Base-by-base conservation (phyloP, 148 eudicot species). In the Persicaria tinctoria region DNA sequence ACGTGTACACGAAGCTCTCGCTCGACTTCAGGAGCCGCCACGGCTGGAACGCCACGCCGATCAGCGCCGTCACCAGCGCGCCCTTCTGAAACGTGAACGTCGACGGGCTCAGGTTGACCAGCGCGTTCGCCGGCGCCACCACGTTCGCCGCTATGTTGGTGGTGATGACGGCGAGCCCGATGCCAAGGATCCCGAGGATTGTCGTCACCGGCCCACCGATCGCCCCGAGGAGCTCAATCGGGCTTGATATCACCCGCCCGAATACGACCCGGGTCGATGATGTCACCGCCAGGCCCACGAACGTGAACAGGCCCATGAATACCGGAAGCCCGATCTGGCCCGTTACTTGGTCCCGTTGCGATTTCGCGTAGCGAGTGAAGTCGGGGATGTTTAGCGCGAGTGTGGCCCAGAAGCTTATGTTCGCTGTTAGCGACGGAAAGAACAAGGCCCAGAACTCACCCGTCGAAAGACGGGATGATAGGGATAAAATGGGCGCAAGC, bases 91-190 rank as follows among this genome's bases (percentile, higher is more conserved):
- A 95, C 0, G 92, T 95, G 82, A 95, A 95, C 3, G 55, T 81
- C 6, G 94, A 81, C 13, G 99, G 99, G 77, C 93, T 92, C 2
- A 95, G 91, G 80, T 95, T 95, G 47, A 89, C 97, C 0, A 95
- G 80, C 8, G 97, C 99, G 66, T 95, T 95, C 8, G 99, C 99
- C 12, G 99, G 99, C 17, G 99, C 99, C 1, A 95, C 99, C 1
- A 95, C 90, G 73, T 95, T 95, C 18, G 99, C 99, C 1, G 97
- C 99, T 23, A 95, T 87, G 79, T 95, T 95, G 77, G 99, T 95
- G 23, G 99, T 95, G 73, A 92, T 82, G 68, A 89, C 89, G 66
- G 97, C 99, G 2, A 95, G 84, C 82, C 94, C 90, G 76, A 95
- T 95, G 10, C 97, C 97, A 1, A 85, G 5, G 20, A 95, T 95